These are phyloP conservation scores for Syncephalastrum racemosum DNA, from an alignment of 371 early-diverging fungal species.

Conservation along the genomic window DNA sequence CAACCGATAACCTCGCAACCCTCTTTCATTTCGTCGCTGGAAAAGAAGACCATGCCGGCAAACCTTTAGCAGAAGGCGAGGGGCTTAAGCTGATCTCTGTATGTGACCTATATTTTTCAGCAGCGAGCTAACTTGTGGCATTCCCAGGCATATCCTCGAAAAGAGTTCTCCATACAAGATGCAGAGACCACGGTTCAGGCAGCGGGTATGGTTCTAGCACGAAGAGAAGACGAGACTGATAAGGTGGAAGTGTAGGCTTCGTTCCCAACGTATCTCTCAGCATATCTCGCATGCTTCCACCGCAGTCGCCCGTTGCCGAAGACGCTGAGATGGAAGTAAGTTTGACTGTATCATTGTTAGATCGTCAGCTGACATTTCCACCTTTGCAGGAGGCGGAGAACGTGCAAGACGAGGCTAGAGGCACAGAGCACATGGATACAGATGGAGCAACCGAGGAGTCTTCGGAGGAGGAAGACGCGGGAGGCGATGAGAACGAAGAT, in stretches of 20 bases:
- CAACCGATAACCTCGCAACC: conserved; percentile 2
- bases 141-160: conserved; percentile 15
- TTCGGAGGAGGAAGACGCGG: neutral
- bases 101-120: neutral
- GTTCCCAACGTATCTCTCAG: conserved; percentile 38
- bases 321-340: too few species aligned
- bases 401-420: too few species aligned
- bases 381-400: too few species aligned
- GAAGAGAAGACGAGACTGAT: neutral
- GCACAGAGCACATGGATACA: neutral
- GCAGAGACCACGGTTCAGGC: conserved; percentile 12
- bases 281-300: conserved; percentile 5
- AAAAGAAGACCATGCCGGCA: conserved; percentile 1
- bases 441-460: neutral
- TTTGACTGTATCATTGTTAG: too few species aligned
- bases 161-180: conserved; percentile 13
- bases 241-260: conserved; percentile 17
- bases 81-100: conserved; percentile 15
- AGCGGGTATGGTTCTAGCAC: conserved; percentile 21
- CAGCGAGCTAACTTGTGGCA: neutral
- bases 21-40: conserved; percentile 16
- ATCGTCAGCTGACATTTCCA: too few species aligned
- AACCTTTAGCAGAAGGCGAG: neutral
- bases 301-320: too few species aligned
- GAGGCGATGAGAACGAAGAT: neutral